phyloP scores from a whole-genome alignment of 75 land plant species.

The Cunninghamia lanceolata region DNA sequence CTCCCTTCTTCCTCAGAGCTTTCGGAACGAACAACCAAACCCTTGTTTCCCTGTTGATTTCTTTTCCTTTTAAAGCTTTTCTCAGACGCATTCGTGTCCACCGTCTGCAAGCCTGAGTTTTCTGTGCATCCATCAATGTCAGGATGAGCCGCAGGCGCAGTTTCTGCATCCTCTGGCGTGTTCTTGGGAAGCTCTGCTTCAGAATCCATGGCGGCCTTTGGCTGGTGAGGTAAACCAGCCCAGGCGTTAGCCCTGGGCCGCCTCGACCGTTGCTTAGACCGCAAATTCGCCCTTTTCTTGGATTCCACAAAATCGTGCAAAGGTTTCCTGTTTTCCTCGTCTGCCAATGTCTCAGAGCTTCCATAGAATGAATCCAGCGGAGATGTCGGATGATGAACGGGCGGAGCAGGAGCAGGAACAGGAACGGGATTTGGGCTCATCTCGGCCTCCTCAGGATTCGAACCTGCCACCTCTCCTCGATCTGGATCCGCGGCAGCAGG shows the following conservation, averaged over 20 bases:
- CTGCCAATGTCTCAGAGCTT: conserved; percentile 4
- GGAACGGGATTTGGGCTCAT: background rate
- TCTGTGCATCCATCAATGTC: background rate
- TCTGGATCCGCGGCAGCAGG: background rate
- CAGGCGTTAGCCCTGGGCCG: background rate
- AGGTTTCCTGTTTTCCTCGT: background rate
- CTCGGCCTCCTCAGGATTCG: background rate
- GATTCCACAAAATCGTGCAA: background rate
- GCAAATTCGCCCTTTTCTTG: background rate
- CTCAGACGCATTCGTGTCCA: background rate
- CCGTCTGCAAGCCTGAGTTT: background rate
- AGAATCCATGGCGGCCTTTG: background rate
- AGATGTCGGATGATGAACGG: background rate
- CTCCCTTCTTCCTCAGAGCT: conserved; percentile 1
- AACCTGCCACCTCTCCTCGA: background rate
- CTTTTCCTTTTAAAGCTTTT: background rate
- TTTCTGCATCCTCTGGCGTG: background rate
- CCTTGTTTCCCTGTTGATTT: conserved; percentile 4
- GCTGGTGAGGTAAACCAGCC: background rate
- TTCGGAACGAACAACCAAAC: background rate
- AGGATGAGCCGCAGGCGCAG: background rate
- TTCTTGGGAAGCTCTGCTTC: background rate
- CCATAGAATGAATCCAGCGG: conserved; percentile 8
- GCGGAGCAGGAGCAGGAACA: background rate
- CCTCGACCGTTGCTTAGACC: background rate